Evolutionary conservation across 257 asterid species (phyloP), one percentile per base, ranked within the genome.

Genomic region (Solanum appendiculatum): DNA sequence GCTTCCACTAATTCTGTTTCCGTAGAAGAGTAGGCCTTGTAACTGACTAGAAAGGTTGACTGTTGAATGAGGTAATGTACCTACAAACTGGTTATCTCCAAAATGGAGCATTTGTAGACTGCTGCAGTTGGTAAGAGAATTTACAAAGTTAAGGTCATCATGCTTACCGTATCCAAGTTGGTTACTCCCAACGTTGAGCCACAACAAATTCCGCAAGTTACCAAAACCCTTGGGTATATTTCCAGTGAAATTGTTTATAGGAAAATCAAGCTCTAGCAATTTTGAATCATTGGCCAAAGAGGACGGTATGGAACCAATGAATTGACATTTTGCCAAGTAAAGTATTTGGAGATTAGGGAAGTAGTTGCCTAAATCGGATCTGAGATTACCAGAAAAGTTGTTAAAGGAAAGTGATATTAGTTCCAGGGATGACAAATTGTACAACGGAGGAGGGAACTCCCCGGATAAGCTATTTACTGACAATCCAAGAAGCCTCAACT

Each of bases 271-370:
- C 84, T 42, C 74, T 5, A 44, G 72, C 83, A 90, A 91, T 21
- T 88, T 86, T 8, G 93, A 83, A 84, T 89, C 92, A 72, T 93
- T 92, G 83, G 94, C 86, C 80, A 89, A 60, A 58, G 94, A 91
- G 54, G 86, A 54, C 10, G 93, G 95, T 66, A 92, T 88, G 7
- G 85, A 46, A 1, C 93, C 93, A 10, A 85, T 83, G 86, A 93
- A 92, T 36, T 84, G 87, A 51, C 92, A 92, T 82, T 60, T 68
- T 15, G 86, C 90, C 87, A 92, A 60, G 89, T 89, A 87, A 27
- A 91, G 70, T 42, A 33, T 80, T 48, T 44, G 86, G 60, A 91
- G 89, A 29, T 87, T 87, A 18, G 90, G 94, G 25, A 92, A 88
- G 88, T 48, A 74, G 75, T 87, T 82, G 48, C 91, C 93, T 13